Conservation (phyloP, 441 rosid species). For the Viola pubescens region DNA sequence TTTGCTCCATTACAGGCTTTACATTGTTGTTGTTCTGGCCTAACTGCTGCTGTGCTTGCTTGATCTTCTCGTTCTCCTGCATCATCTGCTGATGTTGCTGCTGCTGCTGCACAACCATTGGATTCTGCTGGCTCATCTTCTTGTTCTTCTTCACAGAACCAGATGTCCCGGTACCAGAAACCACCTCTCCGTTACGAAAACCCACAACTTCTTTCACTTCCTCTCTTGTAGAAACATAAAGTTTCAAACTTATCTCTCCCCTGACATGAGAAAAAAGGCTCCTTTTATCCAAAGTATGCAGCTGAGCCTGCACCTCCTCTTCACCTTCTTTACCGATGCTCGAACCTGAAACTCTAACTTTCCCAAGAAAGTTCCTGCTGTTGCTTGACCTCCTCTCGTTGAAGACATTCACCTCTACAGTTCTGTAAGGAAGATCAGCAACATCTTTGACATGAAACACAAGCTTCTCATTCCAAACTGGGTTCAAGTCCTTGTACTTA, state of each 20-base stretch:
- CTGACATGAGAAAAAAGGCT: constrained; percentile 59
- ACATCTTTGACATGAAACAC: constrained; percentile 41
- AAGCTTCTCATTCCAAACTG: constrained; percentile 69
- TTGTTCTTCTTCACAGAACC: constrained; percentile 37
- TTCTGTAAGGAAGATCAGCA: constrained; percentile 44
- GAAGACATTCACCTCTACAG: constrained; percentile 45
- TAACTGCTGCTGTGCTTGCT: constrained; percentile 26
- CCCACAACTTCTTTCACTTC: constrained; percentile 22
- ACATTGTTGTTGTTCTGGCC: constrained; percentile 23
- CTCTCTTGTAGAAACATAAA: constrained; percentile 34
- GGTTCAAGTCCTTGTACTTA: constrained; percentile 54
- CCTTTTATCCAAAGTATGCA: constrained; percentile 58
- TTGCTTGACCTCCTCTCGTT: constrained; percentile 49
- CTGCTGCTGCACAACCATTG: constrained; percentile 33
- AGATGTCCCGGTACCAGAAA: constrained; percentile 17
- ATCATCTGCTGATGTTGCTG: constrained; percentile 22
- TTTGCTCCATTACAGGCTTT: constrained; percentile 34
- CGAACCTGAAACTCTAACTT: constrained; percentile 46
- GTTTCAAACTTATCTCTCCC: constrained; percentile 56
- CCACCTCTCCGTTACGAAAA: constrained; percentile 19
- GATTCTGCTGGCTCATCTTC: constrained; percentile 39
- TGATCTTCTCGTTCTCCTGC: constrained; percentile 23
- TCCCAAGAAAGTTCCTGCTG: constrained; percentile 54
- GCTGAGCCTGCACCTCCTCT: constrained; percentile 38
- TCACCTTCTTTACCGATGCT: constrained; percentile 43